Evolutionary conservation across 495 filamentous ascomycete species (phyloP).

Genomic region (Aspergillus sclerotioniger): DNA sequence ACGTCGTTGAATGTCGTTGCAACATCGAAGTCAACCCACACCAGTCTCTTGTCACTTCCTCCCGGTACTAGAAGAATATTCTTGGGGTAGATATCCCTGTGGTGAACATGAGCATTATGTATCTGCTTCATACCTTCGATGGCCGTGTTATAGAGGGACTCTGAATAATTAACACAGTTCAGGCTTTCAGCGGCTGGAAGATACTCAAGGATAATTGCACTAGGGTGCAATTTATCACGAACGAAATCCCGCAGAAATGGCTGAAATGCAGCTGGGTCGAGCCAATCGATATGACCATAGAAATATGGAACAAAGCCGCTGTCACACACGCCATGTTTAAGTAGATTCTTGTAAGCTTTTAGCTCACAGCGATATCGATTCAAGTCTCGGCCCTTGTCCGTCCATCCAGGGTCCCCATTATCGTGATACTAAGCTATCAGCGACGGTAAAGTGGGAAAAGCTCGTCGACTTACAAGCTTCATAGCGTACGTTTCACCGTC

Average conservation of each 20-base stretch:
- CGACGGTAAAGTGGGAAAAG: no score
- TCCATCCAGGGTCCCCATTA: constrained; percentile 21
- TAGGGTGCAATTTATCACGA: constrained; percentile 12
- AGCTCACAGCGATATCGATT: background rate
- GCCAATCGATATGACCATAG: constrained; percentile 21
- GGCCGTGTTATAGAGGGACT: constrained; percentile 16
- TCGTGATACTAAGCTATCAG: no score
- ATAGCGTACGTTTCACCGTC: constrained; percentile 11
- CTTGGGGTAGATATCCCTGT: constrained; percentile 26
- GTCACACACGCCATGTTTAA: constrained; percentile 14
- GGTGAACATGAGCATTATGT: constrained; percentile 16
- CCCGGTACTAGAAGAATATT: constrained; percentile 21
- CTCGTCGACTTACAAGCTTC: no score
- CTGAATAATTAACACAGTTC: constrained; percentile 28
- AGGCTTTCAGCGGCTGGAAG: constrained; percentile 19
- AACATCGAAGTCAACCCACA: constrained; percentile 32
- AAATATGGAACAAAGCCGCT: constrained; percentile 21
- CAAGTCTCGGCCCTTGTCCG: constrained; percentile 22
- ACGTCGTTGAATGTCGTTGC: constrained; percentile 22
- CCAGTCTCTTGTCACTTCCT: constrained; percentile 13
- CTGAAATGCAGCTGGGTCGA: constrained; percentile 22
- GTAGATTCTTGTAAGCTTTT: background rate
- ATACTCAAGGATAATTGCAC: constrained; percentile 24
- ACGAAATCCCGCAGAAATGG: constrained; percentile 18
- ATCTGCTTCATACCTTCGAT: constrained; percentile 23